Evolutionary conservation across 208 protist species (phyloP).

Genomic region (Trypanosoma rangeli): DNA sequence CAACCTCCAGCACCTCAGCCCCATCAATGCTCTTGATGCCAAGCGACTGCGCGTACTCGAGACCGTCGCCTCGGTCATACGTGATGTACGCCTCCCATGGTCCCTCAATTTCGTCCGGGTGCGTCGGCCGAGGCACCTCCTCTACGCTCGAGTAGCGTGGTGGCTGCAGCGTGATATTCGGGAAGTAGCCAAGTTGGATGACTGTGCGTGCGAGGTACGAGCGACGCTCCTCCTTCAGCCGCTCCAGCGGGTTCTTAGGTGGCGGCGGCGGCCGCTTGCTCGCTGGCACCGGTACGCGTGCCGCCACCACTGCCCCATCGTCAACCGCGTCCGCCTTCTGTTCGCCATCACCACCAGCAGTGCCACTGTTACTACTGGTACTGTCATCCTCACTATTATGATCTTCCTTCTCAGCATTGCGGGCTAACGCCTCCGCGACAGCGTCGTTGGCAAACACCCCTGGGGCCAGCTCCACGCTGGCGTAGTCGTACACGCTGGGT

Average conservation of each 20-base stretch:
- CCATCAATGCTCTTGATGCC: slow-evolving; percentile 66
- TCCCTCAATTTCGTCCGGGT: slow-evolving; percentile 90
- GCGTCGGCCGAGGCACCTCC: slow-evolving; percentile 71
- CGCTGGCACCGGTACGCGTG: slow-evolving; percentile 67
- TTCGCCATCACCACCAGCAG: no score
- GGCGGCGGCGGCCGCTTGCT: slow-evolving; percentile 42
- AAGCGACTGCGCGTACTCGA: slow-evolving; percentile 69
- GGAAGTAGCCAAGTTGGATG: slow-evolving; percentile 87
- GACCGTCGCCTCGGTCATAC: slow-evolving; percentile 74
- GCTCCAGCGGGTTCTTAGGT: slow-evolving; percentile 71
- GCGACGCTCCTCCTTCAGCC: slow-evolving; percentile 60
- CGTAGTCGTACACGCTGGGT: slow-evolving; percentile 70
- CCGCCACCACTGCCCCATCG: slow-evolving; percentile 42
- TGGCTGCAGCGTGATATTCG: slow-evolving; percentile 59
- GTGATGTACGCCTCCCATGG: slow-evolving; percentile 82
- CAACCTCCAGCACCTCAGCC: slow-evolving; percentile 50
- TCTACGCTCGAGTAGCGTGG: slow-evolving; percentile 41
- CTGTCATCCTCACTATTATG: not conserved
- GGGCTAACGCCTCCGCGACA: not conserved
- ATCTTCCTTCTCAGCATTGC: not conserved
- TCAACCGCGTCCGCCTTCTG: not conserved
- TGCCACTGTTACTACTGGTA: not conserved
- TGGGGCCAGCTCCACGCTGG: slow-evolving; percentile 74
- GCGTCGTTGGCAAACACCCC: slow-evolving; percentile 52
- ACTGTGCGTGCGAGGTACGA: slow-evolving; percentile 58